These are phyloP conservation scores for Pelargonium australe DNA, from an alignment of 441 rosid genomes.

Conservation along the genomic window DNA sequence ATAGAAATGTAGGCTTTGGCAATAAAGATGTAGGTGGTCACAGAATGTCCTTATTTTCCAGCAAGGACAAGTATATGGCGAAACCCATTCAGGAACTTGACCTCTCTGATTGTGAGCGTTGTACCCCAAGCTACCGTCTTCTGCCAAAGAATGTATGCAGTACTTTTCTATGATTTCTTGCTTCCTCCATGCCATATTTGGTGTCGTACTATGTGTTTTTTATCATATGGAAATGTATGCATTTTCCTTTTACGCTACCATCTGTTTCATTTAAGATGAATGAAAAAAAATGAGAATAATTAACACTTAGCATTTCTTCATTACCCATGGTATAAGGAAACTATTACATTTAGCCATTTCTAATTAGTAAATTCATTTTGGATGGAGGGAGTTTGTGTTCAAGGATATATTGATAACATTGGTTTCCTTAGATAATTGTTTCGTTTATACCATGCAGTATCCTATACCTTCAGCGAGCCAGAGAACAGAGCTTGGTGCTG, in stretches of 20 bases:
- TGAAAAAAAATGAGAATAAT: neutral
- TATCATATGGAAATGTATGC: neutral
- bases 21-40: conserved; percentile 51
- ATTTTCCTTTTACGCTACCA: neutral
- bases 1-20: conserved; percentile 42
- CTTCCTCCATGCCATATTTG: neutral
- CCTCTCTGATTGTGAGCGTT: conserved; percentile 89
- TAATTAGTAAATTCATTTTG: neutral
- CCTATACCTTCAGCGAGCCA: conserved; percentile 76
- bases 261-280: neutral
- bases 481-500: conserved; percentile 71
- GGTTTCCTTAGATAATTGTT: conserved; percentile 17
- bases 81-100: conserved; percentile 94
- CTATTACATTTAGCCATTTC: neutral
- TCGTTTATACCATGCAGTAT: conserved; percentile 52
- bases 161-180: neutral
- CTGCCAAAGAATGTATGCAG: conserved; percentile 76
- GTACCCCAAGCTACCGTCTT: conserved; percentile 96
- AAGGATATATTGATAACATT: conserved; percentile 11
- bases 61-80: conserved; percentile 71
- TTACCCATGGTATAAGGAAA: neutral
- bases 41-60: conserved; percentile 41
- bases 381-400: conserved; percentile 6
- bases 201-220: neutral
- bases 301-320: neutral